Conservation (phyloP, 164 flowering plant species). For the Piper longum region DNA sequence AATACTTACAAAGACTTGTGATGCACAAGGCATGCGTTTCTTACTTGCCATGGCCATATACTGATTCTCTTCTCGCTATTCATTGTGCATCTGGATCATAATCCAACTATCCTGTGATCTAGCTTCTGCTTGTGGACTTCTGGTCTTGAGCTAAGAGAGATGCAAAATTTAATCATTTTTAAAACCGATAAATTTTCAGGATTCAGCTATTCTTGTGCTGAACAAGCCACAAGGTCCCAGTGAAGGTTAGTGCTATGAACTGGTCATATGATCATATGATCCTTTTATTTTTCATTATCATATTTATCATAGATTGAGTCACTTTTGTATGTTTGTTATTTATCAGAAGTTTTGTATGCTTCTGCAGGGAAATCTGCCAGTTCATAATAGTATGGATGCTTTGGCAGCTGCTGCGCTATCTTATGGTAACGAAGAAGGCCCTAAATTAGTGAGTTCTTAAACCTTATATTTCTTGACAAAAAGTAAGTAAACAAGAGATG, state of each 20-base stretch:
- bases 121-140: too few relatives aligned
- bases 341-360: neutral
- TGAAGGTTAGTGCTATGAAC: slow-evolving; percentile 40
- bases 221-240: slow-evolving; percentile 88
- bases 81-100: too few relatives aligned
- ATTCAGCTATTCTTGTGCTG: slow-evolving; percentile 63
- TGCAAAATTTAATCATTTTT: too few relatives aligned
- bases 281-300: neutral
- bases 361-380: slow-evolving; percentile 41
- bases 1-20: slow-evolving; percentile 75
- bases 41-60: neutral
- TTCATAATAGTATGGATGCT: slow-evolving; percentile 97
- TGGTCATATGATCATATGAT: neutral
- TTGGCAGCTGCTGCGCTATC: slow-evolving; percentile 86
- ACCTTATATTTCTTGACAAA: neutral
- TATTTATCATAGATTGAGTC: neutral
- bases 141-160: too few relatives aligned
- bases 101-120: too few relatives aligned
- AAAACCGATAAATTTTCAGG: slow-evolving; percentile 28
- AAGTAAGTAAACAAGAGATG: neutral
- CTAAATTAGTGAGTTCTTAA: slow-evolving; percentile 51
- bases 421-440: slow-evolving; percentile 71
- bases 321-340: too few relatives aligned
- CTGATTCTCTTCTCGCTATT: neutral
- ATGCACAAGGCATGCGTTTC: slow-evolving; percentile 50